Evolutionary conservation across 176 grass and related monocot species (phyloP).

Genomic region (Oropetium thomaeum): DNA sequence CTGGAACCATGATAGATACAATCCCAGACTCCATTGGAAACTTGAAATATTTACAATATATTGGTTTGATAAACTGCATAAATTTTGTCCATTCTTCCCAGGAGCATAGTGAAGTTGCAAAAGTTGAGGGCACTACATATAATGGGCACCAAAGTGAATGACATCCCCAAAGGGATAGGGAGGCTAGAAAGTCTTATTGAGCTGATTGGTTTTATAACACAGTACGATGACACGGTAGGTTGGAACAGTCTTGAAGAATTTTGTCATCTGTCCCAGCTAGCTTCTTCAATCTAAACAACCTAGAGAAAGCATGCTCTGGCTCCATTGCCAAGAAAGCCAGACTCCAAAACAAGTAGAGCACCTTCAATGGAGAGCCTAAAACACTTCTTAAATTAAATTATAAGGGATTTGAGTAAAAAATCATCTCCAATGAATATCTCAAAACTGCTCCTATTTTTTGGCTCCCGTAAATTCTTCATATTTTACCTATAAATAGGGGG

Average conservation of each 20-base stretch:
- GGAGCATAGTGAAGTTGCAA: slow-evolving; percentile 36
- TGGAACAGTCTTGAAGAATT: slow-evolving; percentile 44
- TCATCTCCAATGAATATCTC: too few species aligned
- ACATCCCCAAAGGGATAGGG: slow-evolving; percentile 37
- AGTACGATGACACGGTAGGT: background rate
- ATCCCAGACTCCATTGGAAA: slow-evolving; percentile 37
- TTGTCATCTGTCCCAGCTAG: slow-evolving; percentile 27
- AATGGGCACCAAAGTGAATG: slow-evolving; percentile 25
- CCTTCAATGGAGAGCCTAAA: too few species aligned
- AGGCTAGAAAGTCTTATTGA: slow-evolving; percentile 36
- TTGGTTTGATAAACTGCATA: slow-evolving; percentile 36
- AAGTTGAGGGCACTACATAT: slow-evolving; percentile 44
- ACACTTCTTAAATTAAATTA: too few species aligned
- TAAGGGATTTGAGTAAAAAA: too few species aligned
- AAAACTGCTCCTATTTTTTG: too few species aligned
- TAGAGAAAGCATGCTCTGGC: slow-evolving; percentile 25
- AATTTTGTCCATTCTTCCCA: slow-evolving; percentile 27
- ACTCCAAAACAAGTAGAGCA: slow-evolving; percentile 29
- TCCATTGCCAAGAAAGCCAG: slow-evolving; percentile 35
- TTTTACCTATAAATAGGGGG: too few species aligned
- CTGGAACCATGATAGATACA: slow-evolving; percentile 24
- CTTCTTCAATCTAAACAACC: slow-evolving; percentile 28
- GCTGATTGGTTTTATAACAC: slow-evolving; percentile 37
- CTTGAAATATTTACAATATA: slow-evolving; percentile 44
- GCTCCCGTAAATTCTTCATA: too few species aligned